Percentiles rank a stretch among this genome's conserved stretches.
Conservation (phyloP, 306 rosid species). For the Dalbergia cochinchinensis region DNA sequence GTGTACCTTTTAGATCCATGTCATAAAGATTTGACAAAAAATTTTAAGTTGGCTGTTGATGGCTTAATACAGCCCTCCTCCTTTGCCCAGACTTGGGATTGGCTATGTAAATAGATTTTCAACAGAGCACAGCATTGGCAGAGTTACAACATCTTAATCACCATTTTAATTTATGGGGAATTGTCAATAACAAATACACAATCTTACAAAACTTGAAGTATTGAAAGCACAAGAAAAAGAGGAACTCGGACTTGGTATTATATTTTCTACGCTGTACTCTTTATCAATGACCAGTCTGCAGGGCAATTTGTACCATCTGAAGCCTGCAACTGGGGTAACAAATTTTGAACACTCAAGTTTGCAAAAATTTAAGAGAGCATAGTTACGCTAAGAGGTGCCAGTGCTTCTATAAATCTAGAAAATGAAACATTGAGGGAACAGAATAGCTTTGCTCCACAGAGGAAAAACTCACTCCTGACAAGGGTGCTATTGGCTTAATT, state of each 20-base stretch:
- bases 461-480: conserved; percentile 15
- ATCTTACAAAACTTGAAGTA: neutral
- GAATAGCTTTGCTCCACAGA: neutral
- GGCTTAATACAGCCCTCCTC: too few species aligned
- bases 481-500: neutral
- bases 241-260: neutral
- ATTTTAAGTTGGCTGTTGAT: too few species aligned
- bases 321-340: neutral
- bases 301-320: neutral
- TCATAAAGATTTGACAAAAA: too few species aligned
- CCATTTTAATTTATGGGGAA: conserved; percentile 7
- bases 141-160: neutral
- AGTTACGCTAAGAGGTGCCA: neutral
- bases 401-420: neutral
- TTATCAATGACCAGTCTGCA: neutral
- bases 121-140: too few species aligned
- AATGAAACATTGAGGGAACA: neutral
- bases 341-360: neutral
- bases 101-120: too few species aligned
- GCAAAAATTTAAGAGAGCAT: neutral
- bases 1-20: neutral
- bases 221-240: neutral
- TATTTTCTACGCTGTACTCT: neutral
- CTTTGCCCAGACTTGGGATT: too few species aligned
- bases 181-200: neutral